phyloP scores from a whole-genome alignment of 192 early-diverging fungal genomes.

The Helicostylum pulchrum region DNA sequence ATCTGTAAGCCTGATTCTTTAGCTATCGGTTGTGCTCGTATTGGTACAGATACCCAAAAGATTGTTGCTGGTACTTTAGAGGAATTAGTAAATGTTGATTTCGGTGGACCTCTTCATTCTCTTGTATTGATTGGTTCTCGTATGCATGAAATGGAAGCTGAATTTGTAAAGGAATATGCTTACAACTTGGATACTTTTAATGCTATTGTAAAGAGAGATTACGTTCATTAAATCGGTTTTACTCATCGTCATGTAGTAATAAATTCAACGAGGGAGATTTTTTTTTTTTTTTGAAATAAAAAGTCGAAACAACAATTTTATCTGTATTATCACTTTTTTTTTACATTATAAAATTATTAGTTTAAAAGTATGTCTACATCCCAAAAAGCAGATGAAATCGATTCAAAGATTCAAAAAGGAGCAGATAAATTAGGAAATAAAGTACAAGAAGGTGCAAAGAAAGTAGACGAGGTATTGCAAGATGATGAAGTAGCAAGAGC shows the following conservation, averaged over 20 bases:
- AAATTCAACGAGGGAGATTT: not conserved
- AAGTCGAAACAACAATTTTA: not conserved
- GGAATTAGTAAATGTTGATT: slow-evolving; percentile 82
- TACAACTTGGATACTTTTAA: slow-evolving; percentile 63
- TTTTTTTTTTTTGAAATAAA: slow-evolving; percentile 3
- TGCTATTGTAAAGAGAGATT: slow-evolving; percentile 50
- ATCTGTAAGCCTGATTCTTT: slow-evolving; percentile 78
- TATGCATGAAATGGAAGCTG: slow-evolving; percentile 93
- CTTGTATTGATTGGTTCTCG: slow-evolving; percentile 82
- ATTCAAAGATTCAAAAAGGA: no score
- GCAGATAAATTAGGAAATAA: no score
- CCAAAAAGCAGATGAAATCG: no score
- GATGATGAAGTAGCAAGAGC: slow-evolving; percentile 17
- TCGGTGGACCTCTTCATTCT: slow-evolving; percentile 93
- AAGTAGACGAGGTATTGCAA: no score
- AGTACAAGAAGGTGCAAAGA: no score
- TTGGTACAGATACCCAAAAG: slow-evolving; percentile 80
- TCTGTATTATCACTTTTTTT: no score
- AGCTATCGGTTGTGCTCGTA: slow-evolving; percentile 87
- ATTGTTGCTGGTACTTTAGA: slow-evolving; percentile 85
- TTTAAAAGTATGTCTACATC: no score
- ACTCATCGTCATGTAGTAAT: no score
- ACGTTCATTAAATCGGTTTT: slow-evolving; percentile 6
- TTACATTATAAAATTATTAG: no score
- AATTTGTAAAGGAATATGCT: slow-evolving; percentile 78